These are phyloP conservation scores for Eimeria acervulina DNA, from an alignment of 169 alveolate species.

Conservation along the genomic window DNA sequence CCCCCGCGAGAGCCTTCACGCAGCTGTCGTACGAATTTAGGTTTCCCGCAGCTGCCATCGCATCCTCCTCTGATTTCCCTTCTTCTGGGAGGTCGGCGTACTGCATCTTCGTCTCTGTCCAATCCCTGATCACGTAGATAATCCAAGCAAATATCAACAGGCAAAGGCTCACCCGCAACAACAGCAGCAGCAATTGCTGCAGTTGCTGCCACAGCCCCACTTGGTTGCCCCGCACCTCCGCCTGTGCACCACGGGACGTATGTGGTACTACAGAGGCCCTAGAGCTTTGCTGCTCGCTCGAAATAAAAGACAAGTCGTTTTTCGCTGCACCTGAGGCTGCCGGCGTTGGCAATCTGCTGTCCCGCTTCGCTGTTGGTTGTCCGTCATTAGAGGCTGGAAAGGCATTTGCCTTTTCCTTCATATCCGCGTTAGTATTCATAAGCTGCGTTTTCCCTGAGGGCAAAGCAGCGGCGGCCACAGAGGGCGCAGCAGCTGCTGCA, in stretches of 20 bases:
- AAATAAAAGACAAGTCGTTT: background rate
- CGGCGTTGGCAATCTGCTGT: background rate
- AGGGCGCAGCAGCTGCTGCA: constrained; percentile 11
- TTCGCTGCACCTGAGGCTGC: background rate
- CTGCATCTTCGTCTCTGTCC: constrained; percentile 50
- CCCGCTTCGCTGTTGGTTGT: background rate
- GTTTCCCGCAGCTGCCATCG: background rate
- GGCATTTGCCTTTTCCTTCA: background rate
- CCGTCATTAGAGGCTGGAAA: background rate
- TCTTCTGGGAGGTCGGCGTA: constrained; percentile 21
- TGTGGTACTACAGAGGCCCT: background rate
- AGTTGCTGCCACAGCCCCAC: background rate
- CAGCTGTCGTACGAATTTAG: constrained; percentile 67
- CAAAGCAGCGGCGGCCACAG: background rate
- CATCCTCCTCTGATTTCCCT: background rate
- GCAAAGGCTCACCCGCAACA: constrained; percentile 3
- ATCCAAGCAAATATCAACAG: constrained; percentile 44
- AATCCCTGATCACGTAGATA: constrained; percentile 13
- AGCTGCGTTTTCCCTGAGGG: background rate
- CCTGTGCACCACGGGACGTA: background rate
- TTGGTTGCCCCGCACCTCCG: background rate
- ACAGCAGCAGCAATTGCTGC: background rate
- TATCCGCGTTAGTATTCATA: background rate
- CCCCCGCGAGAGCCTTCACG: constrained; percentile 8
- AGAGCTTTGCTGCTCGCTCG: background rate